Percentiles rank a stretch among this genome's conserved stretches.
Conservation (phyloP, 345 rosid species). For the Lumnitzera racemosa region DNA sequence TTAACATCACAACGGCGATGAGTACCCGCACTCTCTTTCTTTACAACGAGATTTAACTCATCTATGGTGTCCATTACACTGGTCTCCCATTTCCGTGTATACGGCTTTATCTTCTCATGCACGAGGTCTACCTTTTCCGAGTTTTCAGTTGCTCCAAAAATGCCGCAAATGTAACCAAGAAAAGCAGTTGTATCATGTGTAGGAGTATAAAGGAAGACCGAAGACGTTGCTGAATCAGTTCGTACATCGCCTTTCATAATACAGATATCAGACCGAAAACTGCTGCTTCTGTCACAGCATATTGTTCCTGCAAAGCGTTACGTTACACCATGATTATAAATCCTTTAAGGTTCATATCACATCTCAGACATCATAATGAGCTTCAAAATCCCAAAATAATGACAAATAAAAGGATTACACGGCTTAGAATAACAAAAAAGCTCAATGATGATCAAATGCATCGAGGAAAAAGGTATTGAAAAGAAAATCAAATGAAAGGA, state of each 20-base stretch:
- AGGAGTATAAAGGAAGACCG: conserved; percentile 47
- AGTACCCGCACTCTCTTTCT: conserved; percentile 13
- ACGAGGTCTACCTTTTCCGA: conserved; percentile 15
- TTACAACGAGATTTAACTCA: conserved; percentile 46
- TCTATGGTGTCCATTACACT: conserved; percentile 62
- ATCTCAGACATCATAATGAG: too few species aligned
- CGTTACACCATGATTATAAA: too few species aligned
- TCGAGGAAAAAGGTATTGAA: too few species aligned
- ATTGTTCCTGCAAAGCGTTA: conserved; percentile 45
- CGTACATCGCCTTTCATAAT: conserved; percentile 71
- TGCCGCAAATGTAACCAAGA: conserved; percentile 14
- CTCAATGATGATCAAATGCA: too few species aligned
- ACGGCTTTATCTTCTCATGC: conserved; percentile 59
- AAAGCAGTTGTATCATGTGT: conserved; percentile 2
- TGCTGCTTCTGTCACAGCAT: conserved; percentile 67
- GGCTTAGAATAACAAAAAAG: too few species aligned
- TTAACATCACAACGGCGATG: conserved; percentile 40
- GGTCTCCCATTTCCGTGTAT: conserved; percentile 84
- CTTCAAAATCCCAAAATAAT: too few species aligned
- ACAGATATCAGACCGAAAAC: conserved; percentile 60
- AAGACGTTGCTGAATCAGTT: conserved; percentile 54
- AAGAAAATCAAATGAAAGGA: too few species aligned
- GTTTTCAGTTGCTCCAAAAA: conserved; percentile 4
- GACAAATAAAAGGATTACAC: too few species aligned
- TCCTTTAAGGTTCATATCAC: too few species aligned